These are phyloP conservation scores for Ceratobasidium theobromae DNA, from an alignment of 1,284 basidiomycete genomes.

Conservation along the genomic window DNA sequence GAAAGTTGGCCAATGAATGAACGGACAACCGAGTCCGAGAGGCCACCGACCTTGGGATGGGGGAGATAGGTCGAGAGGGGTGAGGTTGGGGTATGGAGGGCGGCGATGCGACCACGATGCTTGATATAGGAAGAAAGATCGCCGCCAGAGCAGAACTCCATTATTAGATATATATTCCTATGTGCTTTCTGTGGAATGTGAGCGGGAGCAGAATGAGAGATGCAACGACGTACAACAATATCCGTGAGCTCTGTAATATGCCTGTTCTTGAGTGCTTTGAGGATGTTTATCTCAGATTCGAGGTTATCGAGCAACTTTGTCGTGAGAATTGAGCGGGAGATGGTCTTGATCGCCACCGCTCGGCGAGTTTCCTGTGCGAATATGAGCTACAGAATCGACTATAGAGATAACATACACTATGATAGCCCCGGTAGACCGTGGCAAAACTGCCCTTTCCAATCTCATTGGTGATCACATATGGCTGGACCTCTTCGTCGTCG, in stretches of 20 bases:
- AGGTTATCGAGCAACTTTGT: conserved; percentile 95
- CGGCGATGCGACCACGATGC: conserved; percentile 84
- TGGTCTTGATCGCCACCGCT: conserved; percentile 93
- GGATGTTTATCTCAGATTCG: conserved; percentile 95
- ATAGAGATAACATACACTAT: conserved; percentile 60
- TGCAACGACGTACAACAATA: conserved; percentile 61
- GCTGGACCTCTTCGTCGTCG: conserved; percentile 67
- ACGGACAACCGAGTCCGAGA: conserved; percentile 88
- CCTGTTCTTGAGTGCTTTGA: conserved; percentile 89
- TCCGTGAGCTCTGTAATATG: conserved; percentile 94
- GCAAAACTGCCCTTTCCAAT: conserved; percentile 93
- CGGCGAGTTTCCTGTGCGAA: conserved; percentile 64
- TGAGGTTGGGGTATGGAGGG: conserved; percentile 74
- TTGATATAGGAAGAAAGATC: conserved; percentile 97
- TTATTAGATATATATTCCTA: conserved; percentile 93
- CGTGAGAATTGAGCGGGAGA: conserved; percentile 85
- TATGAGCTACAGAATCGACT: conserved; percentile 24
- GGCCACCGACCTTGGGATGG: conserved; percentile 86
- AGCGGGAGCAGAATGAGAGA: not conserved
- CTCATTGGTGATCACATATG: conserved; percentile 70
- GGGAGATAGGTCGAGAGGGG: conserved; percentile 76
- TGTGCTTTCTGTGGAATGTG: conserved; percentile 71
- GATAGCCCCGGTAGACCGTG: conserved; percentile 91
- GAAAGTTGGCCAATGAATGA: conserved; percentile 93
- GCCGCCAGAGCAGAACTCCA: conserved; percentile 95